phyloP scores from a whole-genome alignment of 176 grass and related monocot species.

The Bonia amplexicaulis region DNA sequence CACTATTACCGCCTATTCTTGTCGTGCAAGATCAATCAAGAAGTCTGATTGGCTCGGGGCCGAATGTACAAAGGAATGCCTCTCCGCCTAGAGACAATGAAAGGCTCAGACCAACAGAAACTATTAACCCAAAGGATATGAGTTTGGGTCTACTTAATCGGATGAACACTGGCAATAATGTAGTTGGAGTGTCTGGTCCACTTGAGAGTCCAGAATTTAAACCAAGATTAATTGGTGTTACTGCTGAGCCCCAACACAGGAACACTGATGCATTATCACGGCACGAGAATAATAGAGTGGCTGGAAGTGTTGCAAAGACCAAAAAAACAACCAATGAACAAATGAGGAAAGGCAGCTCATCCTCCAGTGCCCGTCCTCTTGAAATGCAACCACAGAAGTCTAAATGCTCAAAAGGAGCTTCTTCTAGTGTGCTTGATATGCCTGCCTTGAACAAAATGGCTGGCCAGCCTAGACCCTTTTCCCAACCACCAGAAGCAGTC shows the following conservation, averaged over 20 bases:
- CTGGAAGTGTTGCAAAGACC: conserved; percentile 39
- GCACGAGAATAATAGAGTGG: conserved; percentile 37
- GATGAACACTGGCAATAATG: conserved; percentile 18
- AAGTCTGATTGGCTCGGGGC: conserved; percentile 23
- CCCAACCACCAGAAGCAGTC: conserved; percentile 42
- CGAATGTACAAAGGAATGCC: conserved; percentile 34
- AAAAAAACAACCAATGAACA: conserved; percentile 39
- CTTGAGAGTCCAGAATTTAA: conserved; percentile 50
- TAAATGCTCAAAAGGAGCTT: conserved; percentile 32
- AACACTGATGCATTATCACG: conserved; percentile 28
- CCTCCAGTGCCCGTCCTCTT: conserved; percentile 27
- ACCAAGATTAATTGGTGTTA: conserved; percentile 49
- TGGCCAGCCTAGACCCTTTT: conserved; percentile 40
- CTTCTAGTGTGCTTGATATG: conserved; percentile 22
- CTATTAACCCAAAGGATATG: conserved; percentile 37
- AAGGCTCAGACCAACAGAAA: conserved; percentile 33
- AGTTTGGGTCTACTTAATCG: conserved; percentile 34
- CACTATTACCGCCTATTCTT: conserved; percentile 53
- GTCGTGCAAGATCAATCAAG: conserved; percentile 41
- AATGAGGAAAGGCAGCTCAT: conserved; percentile 36
- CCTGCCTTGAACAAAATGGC: conserved; percentile 33
- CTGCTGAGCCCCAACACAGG: conserved; percentile 34
- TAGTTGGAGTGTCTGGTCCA: conserved; percentile 49
- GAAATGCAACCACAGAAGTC: conserved; percentile 36
- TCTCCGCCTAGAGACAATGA: conserved; percentile 27